These are phyloP conservation scores for Pythium diclinum DNA, from an alignment of 352 stramenopile genomes.

Conservation along the genomic window DNA sequence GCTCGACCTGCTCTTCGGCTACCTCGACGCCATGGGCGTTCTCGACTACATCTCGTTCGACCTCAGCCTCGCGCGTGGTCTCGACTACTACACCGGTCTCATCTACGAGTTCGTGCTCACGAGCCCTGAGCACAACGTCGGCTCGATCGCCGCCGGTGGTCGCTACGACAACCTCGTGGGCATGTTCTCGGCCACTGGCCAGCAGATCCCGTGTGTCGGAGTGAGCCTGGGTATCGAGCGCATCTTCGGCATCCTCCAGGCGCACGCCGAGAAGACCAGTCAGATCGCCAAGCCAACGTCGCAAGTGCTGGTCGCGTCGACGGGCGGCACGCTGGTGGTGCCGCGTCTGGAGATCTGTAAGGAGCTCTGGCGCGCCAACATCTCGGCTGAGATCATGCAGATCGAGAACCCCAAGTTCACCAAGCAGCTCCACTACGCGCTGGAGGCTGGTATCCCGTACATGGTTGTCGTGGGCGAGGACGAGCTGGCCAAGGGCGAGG, in stretches of 20 bases:
- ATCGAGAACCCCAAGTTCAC: conserved; percentile 97
- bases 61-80: conserved; percentile 93
- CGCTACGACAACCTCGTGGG: conserved; percentile 98
- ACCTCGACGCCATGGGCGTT: conserved; percentile 96
- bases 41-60: conserved; percentile 95
- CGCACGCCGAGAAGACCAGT: conserved; percentile 74
- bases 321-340: conserved; percentile 64
- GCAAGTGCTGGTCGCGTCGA: conserved; percentile 94
- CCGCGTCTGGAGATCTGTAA: conserved; percentile 74
- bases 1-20: conserved; percentile 95
- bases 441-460: conserved; percentile 94
- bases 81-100: conserved; percentile 99
- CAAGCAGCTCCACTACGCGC: conserved; percentile 95
- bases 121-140: conserved; percentile 88
- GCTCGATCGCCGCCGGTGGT: conserved; percentile 96
- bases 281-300: conserved; percentile 39
- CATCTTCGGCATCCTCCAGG: conserved; percentile 98
- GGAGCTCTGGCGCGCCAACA: conserved; percentile 88
- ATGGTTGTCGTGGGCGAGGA: conserved; percentile 97
- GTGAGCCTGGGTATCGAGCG: conserved; percentile 98
- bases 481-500: conserved; percentile 90
- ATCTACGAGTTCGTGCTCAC: conserved; percentile 99
- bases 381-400: conserved; percentile 95
- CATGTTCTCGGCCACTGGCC: conserved; percentile 94
- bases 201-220: conserved; percentile 97